Evolutionary conservation across 73 alveolate genomes (phyloP), one percentile per base, ranked within the genome.

Genomic region (Blepharisma japonicum): DNA sequence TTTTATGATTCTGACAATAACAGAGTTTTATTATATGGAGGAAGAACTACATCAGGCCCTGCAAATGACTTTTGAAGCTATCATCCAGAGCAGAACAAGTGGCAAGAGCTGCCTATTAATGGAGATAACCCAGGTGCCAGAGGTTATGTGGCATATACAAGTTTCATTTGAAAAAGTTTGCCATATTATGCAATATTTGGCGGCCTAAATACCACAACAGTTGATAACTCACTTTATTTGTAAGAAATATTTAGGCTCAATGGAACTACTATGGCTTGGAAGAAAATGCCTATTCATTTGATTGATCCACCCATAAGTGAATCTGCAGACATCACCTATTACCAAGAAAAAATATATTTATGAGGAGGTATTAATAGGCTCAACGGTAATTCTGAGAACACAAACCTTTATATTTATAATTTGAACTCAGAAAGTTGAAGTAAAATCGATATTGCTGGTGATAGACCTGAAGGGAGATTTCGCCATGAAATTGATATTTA

Each of bases 31-130:
- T 2, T 61, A 4, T 61, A 18, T 48, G 74, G 74, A 0, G 74
- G 74, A 25, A 25, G 47, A 61, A 61, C 74, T 1, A 61, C 14
- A n/a, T 61, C 14, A 8, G 74, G 74, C 50, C 38, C 74, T 2
- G 47, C n/a, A 20, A 20, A n/a, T 25, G 74, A 61, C 23, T 61
- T 61, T 18, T 61, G 74, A 39, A 25, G 18, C 14, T 61, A 61
- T 25, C 48, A 61, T 61, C 38, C 47, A 9, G 46, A 0, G 5
- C 46, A 25, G 5, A 20, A 61, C 4, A 61, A 20, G 2, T 61
- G 74, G 48, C 39, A n/a, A 61, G 74, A 61, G 5, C 14, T 61
- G 3, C 2, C 18, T 61, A 11, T 18, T 18, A 5, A 61, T 61
- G 67, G 67, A 53, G 38, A 61, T 61, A 39, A n/a, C 18, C 74